A percentile compares a stretch with the other conserved stretches of the same genome.
These are phyloP conservation scores for Mortierella sp. DNA, from an alignment of 371 early-diverging fungal genomes.

Conservation along the genomic window DNA sequence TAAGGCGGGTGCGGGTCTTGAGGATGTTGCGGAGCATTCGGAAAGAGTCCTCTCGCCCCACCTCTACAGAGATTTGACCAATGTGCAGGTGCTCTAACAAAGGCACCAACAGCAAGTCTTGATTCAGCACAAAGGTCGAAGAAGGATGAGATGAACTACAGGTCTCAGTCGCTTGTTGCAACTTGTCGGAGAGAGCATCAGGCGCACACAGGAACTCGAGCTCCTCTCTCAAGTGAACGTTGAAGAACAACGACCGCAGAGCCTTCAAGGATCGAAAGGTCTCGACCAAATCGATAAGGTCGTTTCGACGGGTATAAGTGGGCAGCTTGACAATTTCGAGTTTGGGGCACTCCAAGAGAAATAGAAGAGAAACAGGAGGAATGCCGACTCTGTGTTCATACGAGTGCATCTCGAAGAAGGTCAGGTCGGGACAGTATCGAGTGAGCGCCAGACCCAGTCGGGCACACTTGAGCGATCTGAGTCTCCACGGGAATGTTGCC, in stretches of 20 bases:
- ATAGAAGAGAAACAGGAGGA: neutral
- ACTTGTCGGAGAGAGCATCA: neutral
- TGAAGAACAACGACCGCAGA: neutral
- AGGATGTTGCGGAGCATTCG: neutral
- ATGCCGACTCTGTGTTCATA: neutral
- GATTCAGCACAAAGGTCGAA: neutral
- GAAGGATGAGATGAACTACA: neutral
- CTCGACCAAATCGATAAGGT: neutral
- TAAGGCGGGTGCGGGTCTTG: neutral
- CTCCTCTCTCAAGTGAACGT: neutral
- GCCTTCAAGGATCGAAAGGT: neutral
- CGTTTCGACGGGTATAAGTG: neutral
- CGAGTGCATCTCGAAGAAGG: neutral
- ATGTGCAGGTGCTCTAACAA: neutral
- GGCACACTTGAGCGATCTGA: neutral
- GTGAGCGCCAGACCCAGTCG: neutral
- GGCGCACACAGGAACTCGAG: neutral
- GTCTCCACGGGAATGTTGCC: neutral
- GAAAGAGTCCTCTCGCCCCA: neutral
- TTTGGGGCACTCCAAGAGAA: neutral
- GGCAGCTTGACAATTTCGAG: neutral
- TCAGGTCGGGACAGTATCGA: neutral
- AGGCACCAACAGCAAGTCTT: neutral
- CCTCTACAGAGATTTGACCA: no score
- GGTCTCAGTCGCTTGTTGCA: neutral